phyloP scores from a whole-genome alignment of 208 protist genomes.

The Trypanosomatidae sp. region DNA sequence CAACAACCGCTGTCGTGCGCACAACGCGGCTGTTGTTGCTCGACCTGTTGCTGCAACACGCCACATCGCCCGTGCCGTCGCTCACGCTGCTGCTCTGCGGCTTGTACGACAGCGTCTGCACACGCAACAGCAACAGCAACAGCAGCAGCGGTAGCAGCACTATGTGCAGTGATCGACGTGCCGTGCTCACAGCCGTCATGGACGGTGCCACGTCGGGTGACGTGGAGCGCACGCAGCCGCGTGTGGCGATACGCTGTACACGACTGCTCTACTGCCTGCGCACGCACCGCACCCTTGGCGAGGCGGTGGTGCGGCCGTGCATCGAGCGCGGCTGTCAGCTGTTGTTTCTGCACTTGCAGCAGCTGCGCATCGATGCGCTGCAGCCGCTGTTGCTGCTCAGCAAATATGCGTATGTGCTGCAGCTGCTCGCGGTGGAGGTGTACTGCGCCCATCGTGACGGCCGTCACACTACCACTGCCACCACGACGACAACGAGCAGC shows the following conservation, averaged over 20 bases:
- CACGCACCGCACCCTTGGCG: constrained; percentile 40
- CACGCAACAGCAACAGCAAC: too few species aligned
- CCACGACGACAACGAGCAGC: too few species aligned
- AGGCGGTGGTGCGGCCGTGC: constrained; percentile 19
- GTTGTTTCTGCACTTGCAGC: constrained; percentile 54
- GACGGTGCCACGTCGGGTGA: constrained; percentile 24
- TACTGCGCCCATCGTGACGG: too few species aligned
- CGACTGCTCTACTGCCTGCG: constrained; percentile 62
- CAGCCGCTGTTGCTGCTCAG: constrained; percentile 42
- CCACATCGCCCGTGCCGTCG: constrained; percentile 16
- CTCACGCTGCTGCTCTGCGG: constrained; percentile 43
- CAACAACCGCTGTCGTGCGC: not conserved
- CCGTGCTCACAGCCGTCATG: constrained; percentile 44
- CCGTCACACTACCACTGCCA: too few species aligned
- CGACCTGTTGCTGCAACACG: constrained; percentile 69
- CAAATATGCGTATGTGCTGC: constrained; percentile 83
- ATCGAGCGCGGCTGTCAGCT: constrained; percentile 35
- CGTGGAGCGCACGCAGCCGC: constrained; percentile 31
- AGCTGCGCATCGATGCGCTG: constrained; percentile 21
- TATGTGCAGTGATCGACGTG: constrained; percentile 1
- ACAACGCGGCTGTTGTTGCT: constrained; percentile 23
- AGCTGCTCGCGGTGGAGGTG: constrained; percentile 65
- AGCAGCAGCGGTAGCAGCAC: too few species aligned
- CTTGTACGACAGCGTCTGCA: too few species aligned
- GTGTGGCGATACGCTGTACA: constrained; percentile 71